A percentile compares a stretch with the other conserved stretches of the same genome.
Evolutionary conservation across 176 grass and related monocot genomes (phyloP).

Genomic region (Calamus simplicifolius): DNA sequence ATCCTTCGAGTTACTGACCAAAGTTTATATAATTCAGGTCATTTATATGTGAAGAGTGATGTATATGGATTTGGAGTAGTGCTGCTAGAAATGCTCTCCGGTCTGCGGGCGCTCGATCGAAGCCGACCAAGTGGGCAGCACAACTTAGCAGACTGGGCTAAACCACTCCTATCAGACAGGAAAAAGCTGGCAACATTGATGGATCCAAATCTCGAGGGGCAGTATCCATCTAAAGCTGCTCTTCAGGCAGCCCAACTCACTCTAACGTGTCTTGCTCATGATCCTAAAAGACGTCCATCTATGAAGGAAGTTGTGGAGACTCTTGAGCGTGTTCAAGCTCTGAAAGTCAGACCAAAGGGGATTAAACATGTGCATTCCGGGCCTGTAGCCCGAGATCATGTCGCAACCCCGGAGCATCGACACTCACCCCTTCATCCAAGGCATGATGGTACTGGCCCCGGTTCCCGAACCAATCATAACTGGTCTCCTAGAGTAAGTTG

Average conservation of each 20-base stretch:
- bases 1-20: background rate
- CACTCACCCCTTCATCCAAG: background rate
- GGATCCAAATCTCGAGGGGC: slow-evolving; percentile 46
- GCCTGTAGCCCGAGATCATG: background rate
- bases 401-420: background rate
- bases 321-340: slow-evolving; percentile 52
- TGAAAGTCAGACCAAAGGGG: slow-evolving; percentile 7
- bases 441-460: no score
- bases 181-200: slow-evolving; percentile 52
- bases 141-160: slow-evolving; percentile 63
- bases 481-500: no score
- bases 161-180: slow-evolving; percentile 35
- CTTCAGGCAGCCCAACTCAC: slow-evolving; percentile 45
- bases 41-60: slow-evolving; percentile 84
- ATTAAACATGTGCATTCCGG: slow-evolving; percentile 26
- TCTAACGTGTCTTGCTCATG: slow-evolving; percentile 36
- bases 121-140: slow-evolving; percentile 58
- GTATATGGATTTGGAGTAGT: slow-evolving; percentile 82
- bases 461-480: no score
- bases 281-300: slow-evolving; percentile 51
- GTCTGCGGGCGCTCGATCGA: slow-evolving; percentile 60
- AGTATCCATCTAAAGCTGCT: slow-evolving; percentile 58
- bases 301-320: slow-evolving; percentile 59
- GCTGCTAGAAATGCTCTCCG: slow-evolving; percentile 68
- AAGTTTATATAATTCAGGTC: slow-evolving; percentile 22